These are phyloP conservation scores for Pseudogymnoascus pannorum DNA, from an alignment of 2,329 filamentous ascomycete species.

Conservation along the genomic window DNA sequence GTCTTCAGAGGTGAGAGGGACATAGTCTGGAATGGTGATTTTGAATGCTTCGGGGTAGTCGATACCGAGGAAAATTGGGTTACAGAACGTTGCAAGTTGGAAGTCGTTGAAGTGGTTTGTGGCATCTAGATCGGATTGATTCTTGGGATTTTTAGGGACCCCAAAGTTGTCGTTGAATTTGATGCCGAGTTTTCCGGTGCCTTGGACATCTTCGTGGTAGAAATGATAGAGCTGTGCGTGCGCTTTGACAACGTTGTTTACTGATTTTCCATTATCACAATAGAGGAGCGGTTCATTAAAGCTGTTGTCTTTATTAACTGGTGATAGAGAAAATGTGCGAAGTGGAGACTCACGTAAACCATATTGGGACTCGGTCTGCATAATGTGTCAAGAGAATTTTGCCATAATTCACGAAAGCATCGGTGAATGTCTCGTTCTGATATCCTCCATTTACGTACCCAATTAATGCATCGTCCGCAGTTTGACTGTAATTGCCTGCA, in stretches of 20 bases:
- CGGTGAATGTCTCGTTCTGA: slow-evolving; percentile 39
- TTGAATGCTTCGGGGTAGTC: slow-evolving; percentile 44
- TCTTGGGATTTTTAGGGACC: slow-evolving; percentile 36
- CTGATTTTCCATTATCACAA: slow-evolving; percentile 32
- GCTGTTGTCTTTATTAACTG: neutral
- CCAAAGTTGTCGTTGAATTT: slow-evolving; percentile 38
- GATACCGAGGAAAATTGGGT: slow-evolving; percentile 44
- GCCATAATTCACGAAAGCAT: slow-evolving; percentile 45
- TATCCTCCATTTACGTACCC: slow-evolving; percentile 34
- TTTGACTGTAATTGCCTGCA: slow-evolving; percentile 26
- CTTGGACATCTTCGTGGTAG: slow-evolving; percentile 47
- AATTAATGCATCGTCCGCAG: slow-evolving; percentile 19
- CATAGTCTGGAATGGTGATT: slow-evolving; percentile 36
- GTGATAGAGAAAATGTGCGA: neutral
- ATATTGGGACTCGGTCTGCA: slow-evolving; percentile 42
- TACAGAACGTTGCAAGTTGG: slow-evolving; percentile 40
- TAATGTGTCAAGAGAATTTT: slow-evolving; percentile 44
- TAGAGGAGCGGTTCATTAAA: slow-evolving; percentile 45
- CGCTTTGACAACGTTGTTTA: slow-evolving; percentile 38
- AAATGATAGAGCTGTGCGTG: slow-evolving; percentile 45
- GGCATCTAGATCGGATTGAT: slow-evolving; percentile 21
- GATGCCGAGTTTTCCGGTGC: slow-evolving; percentile 33
- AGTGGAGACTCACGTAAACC: slow-evolving; percentile 33
- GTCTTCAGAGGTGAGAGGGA: slow-evolving; percentile 39
- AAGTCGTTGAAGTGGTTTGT: slow-evolving; percentile 34